A percentile compares a stretch with the other conserved stretches of the same genome.
These are phyloP conservation scores for Adansonia rubrostipa DNA, from an alignment of 441 rosid species.

Conservation along the genomic window DNA sequence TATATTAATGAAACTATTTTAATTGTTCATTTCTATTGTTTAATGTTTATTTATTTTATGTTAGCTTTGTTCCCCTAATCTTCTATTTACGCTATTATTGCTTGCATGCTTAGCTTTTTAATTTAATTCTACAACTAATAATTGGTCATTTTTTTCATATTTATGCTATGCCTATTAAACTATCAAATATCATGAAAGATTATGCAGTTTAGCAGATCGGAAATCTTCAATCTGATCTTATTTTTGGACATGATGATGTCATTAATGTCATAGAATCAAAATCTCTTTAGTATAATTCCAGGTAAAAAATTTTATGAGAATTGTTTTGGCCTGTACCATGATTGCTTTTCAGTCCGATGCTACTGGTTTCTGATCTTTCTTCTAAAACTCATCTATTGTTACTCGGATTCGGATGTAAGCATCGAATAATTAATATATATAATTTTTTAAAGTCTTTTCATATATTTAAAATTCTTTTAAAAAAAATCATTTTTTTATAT, in stretches of 20 bases:
- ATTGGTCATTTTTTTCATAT: neutral
- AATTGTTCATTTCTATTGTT: neutral
- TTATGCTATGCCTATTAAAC: neutral
- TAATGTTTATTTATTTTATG: neutral
- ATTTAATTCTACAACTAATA: neutral
- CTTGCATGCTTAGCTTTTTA: neutral
- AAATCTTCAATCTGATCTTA: neutral
- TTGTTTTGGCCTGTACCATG: neutral
- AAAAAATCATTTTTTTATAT: no score
- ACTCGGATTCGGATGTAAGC: no score
- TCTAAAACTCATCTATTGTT: constrained; percentile 1
- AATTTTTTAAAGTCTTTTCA: no score
- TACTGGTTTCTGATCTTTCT: constrained; percentile 4
- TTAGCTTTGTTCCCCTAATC: neutral
- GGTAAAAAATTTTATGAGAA: neutral
- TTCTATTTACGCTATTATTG: neutral
- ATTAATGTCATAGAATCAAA: neutral
- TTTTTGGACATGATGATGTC: neutral
- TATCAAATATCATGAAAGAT: no score
- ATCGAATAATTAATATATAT: no score
- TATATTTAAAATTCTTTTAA: no score
- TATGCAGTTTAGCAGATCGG: neutral
- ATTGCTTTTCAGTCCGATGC: constrained; percentile 2
- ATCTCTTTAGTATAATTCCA: neutral
- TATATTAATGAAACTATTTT: no score